A percentile compares a stretch with the other conserved stretches of the same genome.
phyloP scores from a whole-genome alignment of 352 stramenopile species.

The Peronospora tabacina region DNA sequence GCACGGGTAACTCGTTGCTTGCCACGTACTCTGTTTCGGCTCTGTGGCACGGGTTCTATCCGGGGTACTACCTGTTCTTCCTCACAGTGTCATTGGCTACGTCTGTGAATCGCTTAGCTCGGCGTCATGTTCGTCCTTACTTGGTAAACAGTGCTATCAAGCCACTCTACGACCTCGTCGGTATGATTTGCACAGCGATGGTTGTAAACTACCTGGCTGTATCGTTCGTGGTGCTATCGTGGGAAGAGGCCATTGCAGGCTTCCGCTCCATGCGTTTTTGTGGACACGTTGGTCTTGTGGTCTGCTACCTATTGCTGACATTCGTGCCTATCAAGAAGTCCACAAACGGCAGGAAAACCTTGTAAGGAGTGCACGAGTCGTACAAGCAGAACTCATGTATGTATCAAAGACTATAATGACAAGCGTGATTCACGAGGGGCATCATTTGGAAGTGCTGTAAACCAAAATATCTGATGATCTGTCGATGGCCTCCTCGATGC shows the following conservation, averaged over 20 bases:
- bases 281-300: constrained; percentile 42
- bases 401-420: constrained; percentile 11
- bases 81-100: constrained; percentile 51
- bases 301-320: constrained; percentile 34
- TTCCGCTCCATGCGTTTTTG: constrained; percentile 54
- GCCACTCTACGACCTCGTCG: constrained; percentile 49
- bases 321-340: constrained; percentile 37
- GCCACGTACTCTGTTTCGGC: constrained; percentile 93
- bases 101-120: constrained; percentile 54
- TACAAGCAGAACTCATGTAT: constrained; percentile 6
- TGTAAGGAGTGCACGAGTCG: constrained; percentile 13
- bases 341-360: constrained; percentile 21
- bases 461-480: too few relatives aligned
- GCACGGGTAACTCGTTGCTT: constrained; percentile 88
- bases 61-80: constrained; percentile 97
- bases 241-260: constrained; percentile 38
- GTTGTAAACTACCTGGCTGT: constrained; percentile 69
- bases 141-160: constrained; percentile 40
- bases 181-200: constrained; percentile 47
- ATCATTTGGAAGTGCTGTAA: constrained; percentile 15
- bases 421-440: constrained; percentile 9
- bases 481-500: too few relatives aligned
- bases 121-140: constrained; percentile 45
- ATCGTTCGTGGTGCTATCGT: constrained; percentile 66
- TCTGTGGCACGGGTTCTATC: constrained; percentile 99